Evolutionary conservation across 768 basidiomycete species (phyloP).

Genomic region (Leucosporidium scottii): DNA sequence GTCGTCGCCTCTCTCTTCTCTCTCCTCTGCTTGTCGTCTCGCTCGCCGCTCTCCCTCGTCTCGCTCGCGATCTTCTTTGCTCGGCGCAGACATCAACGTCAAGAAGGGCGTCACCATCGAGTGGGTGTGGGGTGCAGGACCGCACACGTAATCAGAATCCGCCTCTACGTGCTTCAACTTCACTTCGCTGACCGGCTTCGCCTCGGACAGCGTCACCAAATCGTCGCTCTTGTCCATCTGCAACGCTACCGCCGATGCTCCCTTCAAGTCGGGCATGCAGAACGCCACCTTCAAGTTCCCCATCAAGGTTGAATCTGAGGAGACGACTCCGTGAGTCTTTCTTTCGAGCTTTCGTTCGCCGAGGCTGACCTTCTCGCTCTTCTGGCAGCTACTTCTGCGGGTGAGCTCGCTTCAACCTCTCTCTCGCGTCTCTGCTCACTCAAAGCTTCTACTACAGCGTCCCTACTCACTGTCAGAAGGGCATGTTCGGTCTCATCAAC

Average conservation of each 20-base stretch:
- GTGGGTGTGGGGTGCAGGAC: slow-evolving; percentile 53
- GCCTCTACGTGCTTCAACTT: no score
- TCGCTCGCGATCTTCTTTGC: no score
- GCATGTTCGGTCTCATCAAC: slow-evolving; percentile 4
- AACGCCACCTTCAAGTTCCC: slow-evolving; percentile 43
- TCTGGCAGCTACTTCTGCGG: no score
- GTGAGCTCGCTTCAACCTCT: no score
- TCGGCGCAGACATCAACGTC: slow-evolving; percentile 7
- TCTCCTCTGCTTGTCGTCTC: no score
- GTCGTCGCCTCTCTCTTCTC: no score
- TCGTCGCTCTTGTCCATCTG: slow-evolving; percentile 60
- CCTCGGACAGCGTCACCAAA: slow-evolving; percentile 74
- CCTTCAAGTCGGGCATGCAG: slow-evolving; percentile 60
- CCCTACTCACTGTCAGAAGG: slow-evolving; percentile 66
- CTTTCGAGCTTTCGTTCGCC: not conserved
- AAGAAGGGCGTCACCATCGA: slow-evolving; percentile 2
- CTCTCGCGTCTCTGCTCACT: not conserved
- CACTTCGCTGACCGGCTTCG: slow-evolving; percentile 38
- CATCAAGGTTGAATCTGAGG: not conserved
- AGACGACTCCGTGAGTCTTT: not conserved
- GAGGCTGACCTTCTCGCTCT: no score
- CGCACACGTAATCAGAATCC: not conserved
- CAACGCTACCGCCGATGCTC: slow-evolving; percentile 58
- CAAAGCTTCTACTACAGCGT: slow-evolving; percentile 51
- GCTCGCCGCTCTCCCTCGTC: no score